phyloP scores from a whole-genome alignment of 2,329 filamentous ascomycete species.

The Penicillium digitatum region DNA sequence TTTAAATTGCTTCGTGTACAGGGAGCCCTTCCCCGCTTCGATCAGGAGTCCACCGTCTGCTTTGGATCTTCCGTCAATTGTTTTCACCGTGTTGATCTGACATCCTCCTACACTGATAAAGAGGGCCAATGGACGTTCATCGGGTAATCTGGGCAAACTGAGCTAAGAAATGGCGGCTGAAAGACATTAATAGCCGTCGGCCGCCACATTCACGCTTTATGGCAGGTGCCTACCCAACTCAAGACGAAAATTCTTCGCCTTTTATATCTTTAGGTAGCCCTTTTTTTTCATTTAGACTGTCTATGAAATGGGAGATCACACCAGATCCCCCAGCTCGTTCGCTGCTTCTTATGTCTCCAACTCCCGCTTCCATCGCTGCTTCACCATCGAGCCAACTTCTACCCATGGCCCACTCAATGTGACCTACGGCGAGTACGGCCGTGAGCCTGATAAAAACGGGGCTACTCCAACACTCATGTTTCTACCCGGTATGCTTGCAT shows the following conservation, averaged over 20 bases:
- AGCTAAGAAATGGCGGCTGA: neutral
- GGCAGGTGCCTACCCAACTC: neutral
- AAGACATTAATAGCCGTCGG: neutral
- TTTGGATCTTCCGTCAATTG: neutral
- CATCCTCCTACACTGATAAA: neutral
- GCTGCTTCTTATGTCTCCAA: constrained; percentile 2
- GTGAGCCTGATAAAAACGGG: neutral
- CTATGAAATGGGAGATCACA: neutral
- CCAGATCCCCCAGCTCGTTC: neutral
- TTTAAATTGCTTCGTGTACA: neutral
- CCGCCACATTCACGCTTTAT: neutral
- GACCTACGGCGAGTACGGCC: constrained; percentile 3
- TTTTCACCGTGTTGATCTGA: too few species aligned
- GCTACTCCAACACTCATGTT: neutral
- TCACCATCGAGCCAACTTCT: constrained; percentile 2
- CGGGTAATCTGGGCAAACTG: neutral
- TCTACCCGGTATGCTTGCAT: constrained; percentile 6
- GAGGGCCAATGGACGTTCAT: neutral
- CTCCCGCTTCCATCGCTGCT: constrained; percentile 4
- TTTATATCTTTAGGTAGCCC: neutral
- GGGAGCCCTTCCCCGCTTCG: neutral
- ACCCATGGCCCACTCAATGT: constrained; percentile 6
- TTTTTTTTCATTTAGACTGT: neutral
- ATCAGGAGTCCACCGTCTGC: neutral
- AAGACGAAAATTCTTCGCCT: neutral